Base-by-base conservation (phyloP, 2,329 filamentous ascomycete genomes). In the Clonostachys byssicola region DNA sequence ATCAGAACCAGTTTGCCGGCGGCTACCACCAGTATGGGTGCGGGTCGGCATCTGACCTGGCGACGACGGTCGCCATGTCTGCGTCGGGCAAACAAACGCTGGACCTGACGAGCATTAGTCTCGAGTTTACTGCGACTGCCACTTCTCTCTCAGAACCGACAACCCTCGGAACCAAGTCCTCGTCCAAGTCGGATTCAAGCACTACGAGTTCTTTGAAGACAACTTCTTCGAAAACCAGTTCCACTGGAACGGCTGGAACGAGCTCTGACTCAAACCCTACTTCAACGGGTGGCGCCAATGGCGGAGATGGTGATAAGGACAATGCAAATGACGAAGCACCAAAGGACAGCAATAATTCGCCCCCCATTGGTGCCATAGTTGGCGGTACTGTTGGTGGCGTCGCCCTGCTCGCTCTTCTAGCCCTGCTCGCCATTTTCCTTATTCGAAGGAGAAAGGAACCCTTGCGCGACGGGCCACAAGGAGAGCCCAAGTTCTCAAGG, bases 1-100 rank as follows among this genome's bases (percentile, higher is more conserved):
- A 78, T 61, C 70, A 61, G 52, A 83, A 83, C 54, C 56, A 64
- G 9, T 83, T 75, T 50, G 74, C 73, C 1, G 78, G 77, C 12
- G 79, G 78, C 3, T 78, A 68, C 55, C 78, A 64, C 44, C 80
- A 83, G 60, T 83, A 68, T 45, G 80, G 80, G 2, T 83, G 80
- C 52, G 80, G 78, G 16, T 58, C 62, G 10, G 71, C 70, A 2
- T 73, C 75, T 30, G 60, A 63, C 30, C 52, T 77, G 49, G 78
- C 68, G 3, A 75, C 74, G 2, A 74, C 66, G 2, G 78, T 83
- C 10, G 61, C 66, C 20, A 66, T 68, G 23, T 70, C 70, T 3
- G 74, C 74, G 6, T 63, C 68, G 5, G 77, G 77, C 13, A 54
- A 68, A 40, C 48, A 51, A 9, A 48, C 54, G 4, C 43, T 69